These are phyloP conservation scores for Dioscorea zingiberensis DNA, from an alignment of 106 monocot genomes.

Conservation along the genomic window DNA sequence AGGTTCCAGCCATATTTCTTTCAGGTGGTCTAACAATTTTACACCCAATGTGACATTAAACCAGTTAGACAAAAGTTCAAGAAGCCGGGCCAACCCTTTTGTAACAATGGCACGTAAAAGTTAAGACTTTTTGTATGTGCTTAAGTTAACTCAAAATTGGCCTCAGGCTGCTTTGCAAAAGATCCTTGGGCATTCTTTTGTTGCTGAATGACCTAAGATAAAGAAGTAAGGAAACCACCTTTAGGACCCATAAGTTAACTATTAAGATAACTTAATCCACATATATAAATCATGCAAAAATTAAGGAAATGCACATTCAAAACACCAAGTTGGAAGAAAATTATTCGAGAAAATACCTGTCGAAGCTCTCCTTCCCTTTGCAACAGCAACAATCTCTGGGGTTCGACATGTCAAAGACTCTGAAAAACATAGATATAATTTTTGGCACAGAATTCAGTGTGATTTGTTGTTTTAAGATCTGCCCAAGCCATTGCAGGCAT, in stretches of 20 bases:
- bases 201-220: constrained; percentile 87
- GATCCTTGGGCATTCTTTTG: constrained; percentile 98
- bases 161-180: constrained; percentile 87
- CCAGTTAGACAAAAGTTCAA: constrained; percentile 96
- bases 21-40: constrained; percentile 93
- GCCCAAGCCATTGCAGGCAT: constrained; percentile 97
- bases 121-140: constrained; percentile 88
- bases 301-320: neutral
- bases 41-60: constrained; percentile 94
- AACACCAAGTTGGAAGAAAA: neutral
- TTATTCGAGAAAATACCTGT: constrained; percentile 44
- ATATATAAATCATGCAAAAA: neutral
- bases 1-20: constrained; percentile 97
- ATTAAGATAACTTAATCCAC: no score
- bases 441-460: constrained; percentile 80
- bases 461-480: constrained; percentile 78
- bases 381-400: constrained; percentile 92
- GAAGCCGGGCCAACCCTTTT: constrained; percentile 91
- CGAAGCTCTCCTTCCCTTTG: constrained; percentile 98
- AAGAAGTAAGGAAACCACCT: neutral
- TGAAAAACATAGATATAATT: constrained; percentile 98
- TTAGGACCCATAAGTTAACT: neutral
- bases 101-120: constrained; percentile 96
- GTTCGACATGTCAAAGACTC: constrained; percentile 93
- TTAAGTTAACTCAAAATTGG: constrained; percentile 93